Percentiles rank a stretch among this genome's conserved stretches.
Conservation (phyloP, 257 asterid genomes). For the Primulina huaijiensis region DNA sequence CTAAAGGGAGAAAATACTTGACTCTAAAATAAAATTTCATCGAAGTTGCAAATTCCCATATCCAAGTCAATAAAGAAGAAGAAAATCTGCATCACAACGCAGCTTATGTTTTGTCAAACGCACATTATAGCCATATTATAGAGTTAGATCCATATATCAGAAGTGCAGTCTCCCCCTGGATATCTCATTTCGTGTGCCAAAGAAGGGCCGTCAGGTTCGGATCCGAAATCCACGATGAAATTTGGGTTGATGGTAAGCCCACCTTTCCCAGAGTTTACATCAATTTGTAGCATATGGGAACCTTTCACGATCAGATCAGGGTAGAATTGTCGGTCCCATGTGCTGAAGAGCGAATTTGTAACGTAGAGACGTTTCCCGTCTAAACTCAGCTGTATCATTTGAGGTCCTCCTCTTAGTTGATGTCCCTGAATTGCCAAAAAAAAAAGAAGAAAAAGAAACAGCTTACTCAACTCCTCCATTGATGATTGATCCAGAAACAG, state of each 20-base stretch:
- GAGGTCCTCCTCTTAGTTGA: slow-evolving; percentile 86
- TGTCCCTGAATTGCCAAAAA: slow-evolving; percentile 45
- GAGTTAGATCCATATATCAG: slow-evolving; percentile 76
- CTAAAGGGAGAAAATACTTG: neutral
- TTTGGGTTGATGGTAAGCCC: slow-evolving; percentile 69
- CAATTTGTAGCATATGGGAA: slow-evolving; percentile 75
- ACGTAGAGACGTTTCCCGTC: slow-evolving; percentile 85
- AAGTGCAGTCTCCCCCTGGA: slow-evolving; percentile 99
- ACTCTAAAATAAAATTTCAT: neutral
- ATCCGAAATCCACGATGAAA: slow-evolving; percentile 79
- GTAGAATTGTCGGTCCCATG: slow-evolving; percentile 89
- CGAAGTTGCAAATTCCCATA: too few species aligned
- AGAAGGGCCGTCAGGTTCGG: slow-evolving; percentile 92
- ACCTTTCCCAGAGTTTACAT: slow-evolving; percentile 70
- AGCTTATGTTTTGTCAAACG: neutral
- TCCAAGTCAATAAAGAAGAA: too few species aligned
- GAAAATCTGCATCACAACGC: neutral
- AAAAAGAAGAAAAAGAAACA: neutral
- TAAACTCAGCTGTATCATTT: slow-evolving; percentile 94
- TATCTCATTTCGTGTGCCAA: slow-evolving; percentile 95
- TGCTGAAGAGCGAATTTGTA: slow-evolving; percentile 86
- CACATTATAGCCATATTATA: neutral
- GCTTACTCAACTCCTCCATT: too few species aligned
- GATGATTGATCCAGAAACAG: neutral
- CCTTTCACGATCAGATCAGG: slow-evolving; percentile 83